A percentile compares a stretch with the other conserved stretches of the same genome.
Conservation (phyloP, 345 rosid species). For the Aquilaria sinensis region DNA sequence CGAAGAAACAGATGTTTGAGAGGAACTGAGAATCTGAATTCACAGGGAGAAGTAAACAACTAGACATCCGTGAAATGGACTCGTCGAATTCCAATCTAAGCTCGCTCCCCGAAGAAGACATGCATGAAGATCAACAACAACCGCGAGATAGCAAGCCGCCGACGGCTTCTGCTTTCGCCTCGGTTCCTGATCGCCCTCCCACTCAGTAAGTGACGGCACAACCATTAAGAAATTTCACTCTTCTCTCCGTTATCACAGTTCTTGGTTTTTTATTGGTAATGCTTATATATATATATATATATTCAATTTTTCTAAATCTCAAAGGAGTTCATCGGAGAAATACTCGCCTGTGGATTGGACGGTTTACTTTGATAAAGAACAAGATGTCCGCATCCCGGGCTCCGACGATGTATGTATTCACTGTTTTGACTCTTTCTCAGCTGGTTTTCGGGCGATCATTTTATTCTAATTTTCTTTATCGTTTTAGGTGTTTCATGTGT, state of each 20-base stretch:
- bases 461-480: conserved; percentile 23
- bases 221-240: too few species aligned
- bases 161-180: conserved; percentile 43
- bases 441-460: conserved; percentile 6
- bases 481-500: conserved; percentile 85
- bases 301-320: background rate
- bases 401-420: conserved; percentile 54
- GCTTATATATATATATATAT: too few species aligned
- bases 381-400: conserved; percentile 58
- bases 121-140: conserved; percentile 19
- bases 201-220: conserved; percentile 35
- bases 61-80: conserved; percentile 29
- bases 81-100: conserved; percentile 36
- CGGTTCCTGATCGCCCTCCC: conserved; percentile 57
- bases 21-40: background rate
- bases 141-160: conserved; percentile 14
- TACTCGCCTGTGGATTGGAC: conserved; percentile 71
- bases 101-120: conserved; percentile 46
- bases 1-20: background rate
- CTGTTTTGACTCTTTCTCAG: conserved; percentile 1
- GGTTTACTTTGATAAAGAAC: conserved; percentile 66
- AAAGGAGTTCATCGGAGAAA: conserved; percentile 49
- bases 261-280: background rate
- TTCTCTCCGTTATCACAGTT: background rate
- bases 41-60: background rate